These are phyloP conservation scores for Paramecium bursaria DNA, from an alignment of 73 alveolate genomes.

Conservation along the genomic window DNA sequence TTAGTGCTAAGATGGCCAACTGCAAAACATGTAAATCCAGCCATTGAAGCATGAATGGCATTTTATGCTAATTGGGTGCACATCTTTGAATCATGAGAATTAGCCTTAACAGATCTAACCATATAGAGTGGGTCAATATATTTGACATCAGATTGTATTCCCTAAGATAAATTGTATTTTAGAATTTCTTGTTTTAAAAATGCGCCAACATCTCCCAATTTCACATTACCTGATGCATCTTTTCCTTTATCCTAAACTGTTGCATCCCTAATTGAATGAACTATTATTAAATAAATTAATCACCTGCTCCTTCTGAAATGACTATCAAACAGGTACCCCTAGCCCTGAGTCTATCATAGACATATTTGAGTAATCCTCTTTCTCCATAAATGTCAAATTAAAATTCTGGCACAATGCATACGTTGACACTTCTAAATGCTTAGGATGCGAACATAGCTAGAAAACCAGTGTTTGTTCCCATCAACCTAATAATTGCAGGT, in stretches of 20 bases:
- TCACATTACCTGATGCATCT: constrained; percentile 76
- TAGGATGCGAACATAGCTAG: constrained; percentile 87
- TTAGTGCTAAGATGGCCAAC: constrained; percentile 89
- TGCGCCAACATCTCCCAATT: constrained; percentile 89
- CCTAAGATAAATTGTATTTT: constrained; percentile 77
- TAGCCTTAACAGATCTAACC: constrained; percentile 87
- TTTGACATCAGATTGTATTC: constrained; percentile 82
- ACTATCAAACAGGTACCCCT: constrained; percentile 82
- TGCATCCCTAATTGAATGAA: constrained; percentile 45
- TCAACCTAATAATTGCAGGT: constrained; percentile 81
- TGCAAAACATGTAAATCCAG: constrained; percentile 91
- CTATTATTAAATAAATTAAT: not conserved
- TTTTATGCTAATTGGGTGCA: constrained; percentile 84
- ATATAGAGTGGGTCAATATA: constrained; percentile 89
- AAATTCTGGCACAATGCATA: constrained; percentile 89
- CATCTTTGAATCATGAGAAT: constrained; percentile 83
- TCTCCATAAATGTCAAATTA: constrained; percentile 85
- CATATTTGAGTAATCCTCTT: constrained; percentile 82
- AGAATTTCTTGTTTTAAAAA: constrained; percentile 78
- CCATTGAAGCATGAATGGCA: constrained; percentile 86
- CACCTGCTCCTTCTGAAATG: constrained; percentile 90
- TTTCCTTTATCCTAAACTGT: constrained; percentile 73
- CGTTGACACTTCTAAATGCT: constrained; percentile 90
- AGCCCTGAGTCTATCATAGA: constrained; percentile 77
- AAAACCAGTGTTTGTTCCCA: constrained; percentile 89